Evolutionary conservation across 768 basidiomycete genomes (phyloP).

Genomic region (Tricholoma saponaceum): DNA sequence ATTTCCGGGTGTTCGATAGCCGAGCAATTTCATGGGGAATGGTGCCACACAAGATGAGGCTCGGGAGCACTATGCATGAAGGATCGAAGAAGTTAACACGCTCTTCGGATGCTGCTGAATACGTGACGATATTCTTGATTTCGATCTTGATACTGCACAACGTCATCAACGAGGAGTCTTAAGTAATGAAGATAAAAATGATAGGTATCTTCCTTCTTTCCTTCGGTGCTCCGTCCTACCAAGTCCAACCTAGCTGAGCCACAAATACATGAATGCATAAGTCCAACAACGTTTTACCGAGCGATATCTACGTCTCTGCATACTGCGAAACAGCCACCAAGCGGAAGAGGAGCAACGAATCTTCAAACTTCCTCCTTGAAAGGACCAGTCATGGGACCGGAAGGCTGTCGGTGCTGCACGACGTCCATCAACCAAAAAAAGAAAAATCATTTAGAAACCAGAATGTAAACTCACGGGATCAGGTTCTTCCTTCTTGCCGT

Average conservation of each 20-base stretch:
- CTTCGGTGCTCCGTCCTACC: too few species aligned
- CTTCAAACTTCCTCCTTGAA: neutral
- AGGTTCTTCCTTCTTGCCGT: constrained; percentile 17
- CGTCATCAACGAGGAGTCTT: too few species aligned
- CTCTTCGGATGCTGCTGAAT: neutral
- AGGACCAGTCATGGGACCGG: neutral
- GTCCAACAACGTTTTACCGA: neutral
- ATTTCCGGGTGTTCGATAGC: constrained; percentile 66
- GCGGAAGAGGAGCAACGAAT: too few species aligned
- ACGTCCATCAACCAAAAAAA: neutral
- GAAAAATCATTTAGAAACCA: neutral
- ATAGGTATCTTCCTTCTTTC: too few species aligned
- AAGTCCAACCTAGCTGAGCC: too few species aligned
- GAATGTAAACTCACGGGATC: constrained; percentile 9
- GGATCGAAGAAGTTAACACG: constrained; percentile 19
- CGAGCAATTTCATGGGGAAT: constrained; percentile 77
- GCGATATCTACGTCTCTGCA: neutral
- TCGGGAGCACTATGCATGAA: constrained; percentile 42
- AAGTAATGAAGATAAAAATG: too few species aligned
- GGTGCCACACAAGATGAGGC: constrained; percentile 35
- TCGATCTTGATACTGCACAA: too few species aligned
- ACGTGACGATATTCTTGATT: too few species aligned
- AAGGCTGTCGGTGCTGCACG: neutral
- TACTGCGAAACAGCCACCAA: neutral
- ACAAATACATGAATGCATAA: neutral